These are phyloP conservation scores for Citrus mangshanensis DNA, from an alignment of 345 rosid species.

Conservation along the genomic window DNA sequence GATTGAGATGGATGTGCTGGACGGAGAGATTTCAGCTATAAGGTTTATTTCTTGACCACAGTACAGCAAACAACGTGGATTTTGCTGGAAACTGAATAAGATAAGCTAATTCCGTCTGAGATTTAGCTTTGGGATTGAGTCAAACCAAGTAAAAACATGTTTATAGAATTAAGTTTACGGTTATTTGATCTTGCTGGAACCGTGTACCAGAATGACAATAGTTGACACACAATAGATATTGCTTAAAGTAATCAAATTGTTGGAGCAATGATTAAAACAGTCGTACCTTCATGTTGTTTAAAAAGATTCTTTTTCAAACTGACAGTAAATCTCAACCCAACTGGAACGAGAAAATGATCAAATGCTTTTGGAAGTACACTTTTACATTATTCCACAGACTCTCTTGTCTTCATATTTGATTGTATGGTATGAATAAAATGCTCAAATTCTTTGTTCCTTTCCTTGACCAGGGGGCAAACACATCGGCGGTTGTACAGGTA, in stretches of 20 bases:
- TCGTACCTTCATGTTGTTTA: background rate
- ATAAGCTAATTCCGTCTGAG: background rate
- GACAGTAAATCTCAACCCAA: background rate
- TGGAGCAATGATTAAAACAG: background rate
- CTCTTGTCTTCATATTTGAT: background rate
- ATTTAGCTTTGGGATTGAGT: background rate
- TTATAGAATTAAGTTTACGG: background rate
- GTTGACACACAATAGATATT: background rate
- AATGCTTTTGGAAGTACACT: background rate
- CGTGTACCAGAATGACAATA: background rate
- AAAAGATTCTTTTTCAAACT: background rate
- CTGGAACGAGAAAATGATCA: background rate
- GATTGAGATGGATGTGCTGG: background rate
- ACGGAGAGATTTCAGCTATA: background rate
- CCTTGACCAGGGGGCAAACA: constrained; percentile 81
- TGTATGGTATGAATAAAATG: background rate
- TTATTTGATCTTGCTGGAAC: background rate
- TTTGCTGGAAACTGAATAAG: background rate
- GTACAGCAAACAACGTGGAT: background rate
- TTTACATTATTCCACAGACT: background rate
- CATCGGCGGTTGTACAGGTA: constrained; percentile 97
- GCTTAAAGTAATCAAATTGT: background rate
- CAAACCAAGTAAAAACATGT: background rate
- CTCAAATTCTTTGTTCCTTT: constrained; percentile 9
- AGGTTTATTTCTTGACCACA: background rate